Conservation (phyloP, 805 yeast species). For the Teunomyces kruisii region DNA sequence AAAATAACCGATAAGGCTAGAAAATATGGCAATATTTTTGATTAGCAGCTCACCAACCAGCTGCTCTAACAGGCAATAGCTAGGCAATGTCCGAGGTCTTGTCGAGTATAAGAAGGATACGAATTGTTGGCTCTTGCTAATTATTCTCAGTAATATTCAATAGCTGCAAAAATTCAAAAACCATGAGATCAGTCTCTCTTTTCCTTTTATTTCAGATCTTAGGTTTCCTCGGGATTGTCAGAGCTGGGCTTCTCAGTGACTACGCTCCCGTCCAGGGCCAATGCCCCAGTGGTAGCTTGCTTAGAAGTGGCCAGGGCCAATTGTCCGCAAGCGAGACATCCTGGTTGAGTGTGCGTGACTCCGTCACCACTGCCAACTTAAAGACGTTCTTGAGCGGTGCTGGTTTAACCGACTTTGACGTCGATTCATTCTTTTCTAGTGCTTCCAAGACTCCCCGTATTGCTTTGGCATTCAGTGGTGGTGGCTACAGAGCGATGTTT, state of each 20-base stretch:
- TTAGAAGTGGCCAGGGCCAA: background rate
- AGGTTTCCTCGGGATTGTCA: background rate
- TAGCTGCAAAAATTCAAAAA: background rate
- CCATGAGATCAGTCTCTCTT: background rate
- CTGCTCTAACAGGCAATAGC: background rate
- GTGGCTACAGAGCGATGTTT: constrained; percentile 49
- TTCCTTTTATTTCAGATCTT: background rate
- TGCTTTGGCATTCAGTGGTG: constrained; percentile 40
- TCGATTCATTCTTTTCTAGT: constrained; percentile 6
- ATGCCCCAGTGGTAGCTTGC: constrained; percentile 7
- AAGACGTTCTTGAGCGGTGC: constrained; percentile 4
- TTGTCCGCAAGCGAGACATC: constrained; percentile 6
- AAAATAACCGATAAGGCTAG: background rate
- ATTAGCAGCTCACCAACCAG: background rate
- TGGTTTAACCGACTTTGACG: constrained; percentile 11
- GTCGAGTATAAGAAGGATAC: background rate
- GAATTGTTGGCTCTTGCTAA: background rate
- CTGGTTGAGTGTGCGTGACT: constrained; percentile 10
- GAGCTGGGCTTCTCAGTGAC: background rate
- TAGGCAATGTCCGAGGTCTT: background rate
- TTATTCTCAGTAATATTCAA: background rate
- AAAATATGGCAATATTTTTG: background rate
- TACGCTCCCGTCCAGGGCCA: constrained; percentile 15
- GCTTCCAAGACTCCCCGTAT: constrained; percentile 18
- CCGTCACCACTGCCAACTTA: constrained; percentile 8